Evolutionary conservation across 495 filamentous ascomycete genomes (phyloP).

Genomic region (Talaromyces trachyspermus): DNA sequence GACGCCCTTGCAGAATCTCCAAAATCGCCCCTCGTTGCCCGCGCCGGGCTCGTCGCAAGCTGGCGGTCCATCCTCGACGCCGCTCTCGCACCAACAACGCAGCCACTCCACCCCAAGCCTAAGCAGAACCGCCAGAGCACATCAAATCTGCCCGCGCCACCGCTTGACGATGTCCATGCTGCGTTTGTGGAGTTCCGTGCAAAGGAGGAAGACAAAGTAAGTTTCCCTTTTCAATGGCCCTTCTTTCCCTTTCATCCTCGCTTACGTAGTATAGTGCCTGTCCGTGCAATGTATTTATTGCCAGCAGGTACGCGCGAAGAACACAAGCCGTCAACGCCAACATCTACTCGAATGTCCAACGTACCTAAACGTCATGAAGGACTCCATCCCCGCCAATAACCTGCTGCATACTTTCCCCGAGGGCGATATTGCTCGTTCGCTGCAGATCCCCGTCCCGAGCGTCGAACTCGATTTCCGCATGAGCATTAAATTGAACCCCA

Average conservation of each 20-base stretch:
- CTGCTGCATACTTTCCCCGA: conserved; percentile 50
- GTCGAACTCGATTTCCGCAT: conserved; percentile 57
- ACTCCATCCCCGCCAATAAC: conserved; percentile 51
- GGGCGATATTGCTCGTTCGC: conserved; percentile 43
- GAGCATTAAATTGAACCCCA: conserved; percentile 52
- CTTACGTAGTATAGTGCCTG: conserved; percentile 42
- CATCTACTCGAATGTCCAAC: conserved; percentile 48
- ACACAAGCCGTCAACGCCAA: conserved; percentile 48
- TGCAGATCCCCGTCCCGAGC: conserved; percentile 47
- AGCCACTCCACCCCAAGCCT: conserved; percentile 31
- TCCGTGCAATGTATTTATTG: conserved; percentile 54
- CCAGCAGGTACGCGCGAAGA: conserved; percentile 50
- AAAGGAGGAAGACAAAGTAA: conserved; percentile 52
- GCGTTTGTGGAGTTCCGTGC: conserved; percentile 51
- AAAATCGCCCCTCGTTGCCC: conserved; percentile 31
- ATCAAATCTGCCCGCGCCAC: conserved; percentile 34
- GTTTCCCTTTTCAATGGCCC: conserved; percentile 1
- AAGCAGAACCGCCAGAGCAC: conserved; percentile 27
- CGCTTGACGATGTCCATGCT: conserved; percentile 47
- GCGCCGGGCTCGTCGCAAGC: conserved; percentile 27
- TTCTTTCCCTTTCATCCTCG: background rate
- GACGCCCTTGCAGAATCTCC: conserved; percentile 34
- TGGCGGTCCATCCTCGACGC: conserved; percentile 24
- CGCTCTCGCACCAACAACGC: conserved; percentile 15
- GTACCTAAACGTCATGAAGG: conserved; percentile 51